These are phyloP conservation scores for Claviceps capensis DNA, from an alignment of 2,329 filamentous ascomycete genomes.

Conservation along the genomic window DNA sequence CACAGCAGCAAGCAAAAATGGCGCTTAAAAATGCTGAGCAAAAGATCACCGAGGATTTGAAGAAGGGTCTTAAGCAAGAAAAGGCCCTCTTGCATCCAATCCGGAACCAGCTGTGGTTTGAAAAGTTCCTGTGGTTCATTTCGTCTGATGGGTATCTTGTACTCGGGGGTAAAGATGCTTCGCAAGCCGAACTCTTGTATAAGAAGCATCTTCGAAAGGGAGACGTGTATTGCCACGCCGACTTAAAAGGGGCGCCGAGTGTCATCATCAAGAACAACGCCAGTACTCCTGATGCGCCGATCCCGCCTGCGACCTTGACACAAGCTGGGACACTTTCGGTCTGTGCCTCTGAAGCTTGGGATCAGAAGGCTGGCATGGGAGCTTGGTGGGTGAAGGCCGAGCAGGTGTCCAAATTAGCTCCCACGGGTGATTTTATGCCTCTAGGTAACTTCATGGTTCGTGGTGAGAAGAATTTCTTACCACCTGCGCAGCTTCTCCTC, in stretches of 20 bases:
- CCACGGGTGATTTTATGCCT: constrained; percentile 66
- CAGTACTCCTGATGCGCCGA: constrained; percentile 64
- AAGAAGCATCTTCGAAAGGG: constrained; percentile 73
- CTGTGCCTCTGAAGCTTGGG: constrained; percentile 82
- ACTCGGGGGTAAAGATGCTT: constrained; percentile 73
- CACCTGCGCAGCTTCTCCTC: constrained; percentile 74
- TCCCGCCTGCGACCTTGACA: constrained; percentile 79
- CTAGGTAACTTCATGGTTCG: constrained; percentile 67
- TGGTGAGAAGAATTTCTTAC: constrained; percentile 82
- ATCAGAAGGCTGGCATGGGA: constrained; percentile 88
- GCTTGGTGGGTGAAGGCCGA: constrained; percentile 91
- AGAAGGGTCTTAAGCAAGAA: constrained; percentile 80
- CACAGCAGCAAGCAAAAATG: constrained; percentile 62
- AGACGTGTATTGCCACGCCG: constrained; percentile 84
- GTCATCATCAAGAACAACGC: constrained; percentile 84
- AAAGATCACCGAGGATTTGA: constrained; percentile 76
- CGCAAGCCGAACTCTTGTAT: constrained; percentile 90
- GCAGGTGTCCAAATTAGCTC: constrained; percentile 77
- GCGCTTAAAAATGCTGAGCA: constrained; percentile 83
- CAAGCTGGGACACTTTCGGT: constrained; percentile 81
- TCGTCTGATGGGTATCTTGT: constrained; percentile 93
- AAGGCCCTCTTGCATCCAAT: constrained; percentile 76
- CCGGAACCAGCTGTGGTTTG: constrained; percentile 82
- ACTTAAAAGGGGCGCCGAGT: constrained; percentile 70
- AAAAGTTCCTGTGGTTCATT: constrained; percentile 93